These are phyloP conservation scores for Marasmius oreades DNA, from an alignment of 1,284 basidiomycete species.

Conservation along the genomic window DNA sequence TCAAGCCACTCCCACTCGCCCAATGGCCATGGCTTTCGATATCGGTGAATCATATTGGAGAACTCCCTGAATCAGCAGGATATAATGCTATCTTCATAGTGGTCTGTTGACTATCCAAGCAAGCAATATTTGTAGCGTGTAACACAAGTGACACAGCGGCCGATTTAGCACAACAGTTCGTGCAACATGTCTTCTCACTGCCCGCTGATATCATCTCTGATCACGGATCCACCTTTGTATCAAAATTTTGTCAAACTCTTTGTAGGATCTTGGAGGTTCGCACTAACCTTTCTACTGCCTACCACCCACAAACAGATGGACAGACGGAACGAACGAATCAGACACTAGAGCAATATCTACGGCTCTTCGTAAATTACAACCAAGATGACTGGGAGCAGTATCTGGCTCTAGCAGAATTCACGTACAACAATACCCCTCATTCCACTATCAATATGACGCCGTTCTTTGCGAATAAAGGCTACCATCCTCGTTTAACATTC, in stretches of 20 bases:
- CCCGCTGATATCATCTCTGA: conserved; percentile 1
- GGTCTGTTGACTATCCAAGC: no score
- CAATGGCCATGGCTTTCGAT: conserved; percentile 4
- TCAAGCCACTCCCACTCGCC: background rate
- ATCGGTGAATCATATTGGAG: conserved; percentile 1
- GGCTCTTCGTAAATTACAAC: conserved; percentile 1
- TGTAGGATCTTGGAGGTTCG: background rate
- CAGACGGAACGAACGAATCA: conserved; percentile 1
- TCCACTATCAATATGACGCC: no score
- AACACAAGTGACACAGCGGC: background rate
- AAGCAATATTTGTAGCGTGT: no score
- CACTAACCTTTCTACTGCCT: background rate
- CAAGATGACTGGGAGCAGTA: background rate
- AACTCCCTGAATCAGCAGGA: conserved; percentile 12
- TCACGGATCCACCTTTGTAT: conserved; percentile 5
- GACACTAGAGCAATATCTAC: background rate
- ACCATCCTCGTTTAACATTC: no score
- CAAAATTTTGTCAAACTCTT: conserved; percentile 4
- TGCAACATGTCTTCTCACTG: conserved; percentile 2
- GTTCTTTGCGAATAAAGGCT: no score
- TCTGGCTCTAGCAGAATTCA: no score
- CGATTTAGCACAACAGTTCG: background rate
- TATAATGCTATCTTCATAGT: conserved; percentile 14
- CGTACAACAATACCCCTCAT: no score
- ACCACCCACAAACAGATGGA: conserved; percentile 2